Evolutionary conservation across 371 early-diverging fungal species (phyloP).

Genomic region (Entomophthora muscae): DNA sequence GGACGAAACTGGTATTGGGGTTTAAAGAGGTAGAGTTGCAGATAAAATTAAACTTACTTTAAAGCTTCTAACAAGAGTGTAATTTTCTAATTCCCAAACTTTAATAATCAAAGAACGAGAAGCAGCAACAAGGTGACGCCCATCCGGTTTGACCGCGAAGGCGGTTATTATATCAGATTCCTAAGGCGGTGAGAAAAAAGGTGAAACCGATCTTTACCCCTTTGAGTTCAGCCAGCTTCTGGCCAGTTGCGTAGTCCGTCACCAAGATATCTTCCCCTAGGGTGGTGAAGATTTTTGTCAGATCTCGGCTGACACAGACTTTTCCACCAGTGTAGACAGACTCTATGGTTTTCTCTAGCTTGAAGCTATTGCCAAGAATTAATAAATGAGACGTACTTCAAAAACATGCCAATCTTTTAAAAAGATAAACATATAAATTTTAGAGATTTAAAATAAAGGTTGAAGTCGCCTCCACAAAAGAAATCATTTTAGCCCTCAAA

Average conservation of each 20-base stretch:
- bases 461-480: too few species aligned
- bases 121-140: slow-evolving; percentile 55
- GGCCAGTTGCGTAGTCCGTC: slow-evolving; percentile 51
- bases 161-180: slow-evolving; percentile 76
- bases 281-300: slow-evolving; percentile 49
- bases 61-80: slow-evolving; percentile 38
- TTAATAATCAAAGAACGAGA: slow-evolving; percentile 60
- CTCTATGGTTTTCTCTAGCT: slow-evolving; percentile 58
- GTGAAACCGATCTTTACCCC: slow-evolving; percentile 29
- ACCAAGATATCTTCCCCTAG: slow-evolving; percentile 70
- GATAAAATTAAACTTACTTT: slow-evolving; percentile 36
- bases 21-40: too few species aligned
- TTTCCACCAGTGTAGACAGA: slow-evolving; percentile 90
- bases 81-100: slow-evolving; percentile 58
- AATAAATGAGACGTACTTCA: too few species aligned
- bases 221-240: slow-evolving; percentile 37
- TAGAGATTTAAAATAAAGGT: too few species aligned
- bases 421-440: too few species aligned
- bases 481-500: too few species aligned
- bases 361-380: too few species aligned
- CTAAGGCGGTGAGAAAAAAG: slow-evolving; percentile 14
- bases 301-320: slow-evolving; percentile 49
- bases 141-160: slow-evolving; percentile 68
- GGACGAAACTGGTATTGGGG: too few species aligned
- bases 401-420: too few species aligned